Evolutionary conservation across 2,329 filamentous ascomycete genomes (phyloP), one percentile per base, ranked within the genome.

Genomic region (Aspergillus phoenicis): DNA sequence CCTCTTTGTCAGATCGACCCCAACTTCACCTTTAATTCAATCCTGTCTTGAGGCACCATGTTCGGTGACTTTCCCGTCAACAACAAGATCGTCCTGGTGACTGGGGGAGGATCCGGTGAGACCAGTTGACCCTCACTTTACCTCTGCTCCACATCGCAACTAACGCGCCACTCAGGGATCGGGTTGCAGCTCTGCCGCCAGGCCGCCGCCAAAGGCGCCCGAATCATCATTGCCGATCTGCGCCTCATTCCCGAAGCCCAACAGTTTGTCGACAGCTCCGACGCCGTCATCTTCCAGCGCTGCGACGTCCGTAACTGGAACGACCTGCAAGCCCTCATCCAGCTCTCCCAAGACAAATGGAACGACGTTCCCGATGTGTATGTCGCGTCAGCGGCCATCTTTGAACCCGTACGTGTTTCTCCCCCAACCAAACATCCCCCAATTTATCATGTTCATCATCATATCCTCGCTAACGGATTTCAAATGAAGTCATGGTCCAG

Each of bases 51-150:
- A 1, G 11, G 10, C 4, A 38, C 30, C 17, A 71, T 60, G 58
- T 70, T 55, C 64, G 58, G 52, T 10, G 51, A 52, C n/a, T 59
- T 59, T 20, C 24, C 47, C 8, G 33, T 59, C 11, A 7, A 53
- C 15, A 38, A 53, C n/a, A 59, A 59, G 5, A 59, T 59, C 15
- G 57, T 59, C 11, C n/a, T 53, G 2, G 17, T 59, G 15, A 59
- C 57, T 2, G 57, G 57, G 8, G 57, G 48, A 8, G 57, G 48
- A 45, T 59, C 57, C 7, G 57, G 57, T 53, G 45, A 38, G 57
- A 11, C 33, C 33, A 45, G 2, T 4, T 4, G 4, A 30, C 10
- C 28, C 41, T 7, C 20, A 13, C 20, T 22, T 5, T 5, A 5
- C 5, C 17, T 24, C 10, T 13, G 13, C 41, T 5, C 48, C 17